phyloP scores from a whole-genome alignment of 2,329 filamentous ascomycete species.

The Botryotinia convoluta region DNA sequence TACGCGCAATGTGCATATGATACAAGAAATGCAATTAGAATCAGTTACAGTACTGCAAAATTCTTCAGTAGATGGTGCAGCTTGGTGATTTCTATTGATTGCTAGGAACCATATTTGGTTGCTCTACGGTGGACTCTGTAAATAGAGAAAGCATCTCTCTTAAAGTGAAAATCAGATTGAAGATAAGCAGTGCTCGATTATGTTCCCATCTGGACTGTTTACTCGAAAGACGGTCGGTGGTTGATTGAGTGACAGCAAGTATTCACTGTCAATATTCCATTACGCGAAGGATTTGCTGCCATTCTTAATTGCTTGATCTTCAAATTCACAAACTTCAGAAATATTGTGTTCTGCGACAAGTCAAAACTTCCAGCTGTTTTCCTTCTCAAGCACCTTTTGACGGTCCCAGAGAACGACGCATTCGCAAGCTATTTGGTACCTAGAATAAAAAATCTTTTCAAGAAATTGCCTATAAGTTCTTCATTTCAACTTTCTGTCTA shows the following conservation, averaged over 20 bases:
- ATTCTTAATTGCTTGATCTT: not conserved
- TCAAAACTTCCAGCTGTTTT: not conserved
- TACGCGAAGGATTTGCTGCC: not conserved
- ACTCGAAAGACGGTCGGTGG: not conserved
- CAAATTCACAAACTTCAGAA: not conserved
- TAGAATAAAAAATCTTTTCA: not conserved
- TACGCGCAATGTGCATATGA: not conserved
- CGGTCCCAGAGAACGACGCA: not conserved
- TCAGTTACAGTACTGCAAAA: not conserved
- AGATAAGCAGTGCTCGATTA: not conserved
- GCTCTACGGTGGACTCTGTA: not conserved
- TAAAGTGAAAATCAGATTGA: not conserved
- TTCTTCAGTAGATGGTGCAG: not conserved
- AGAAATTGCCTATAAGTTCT: not conserved
- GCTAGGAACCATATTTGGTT: not conserved
- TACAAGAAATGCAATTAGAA: not conserved
- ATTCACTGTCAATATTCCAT: conserved; percentile 1
- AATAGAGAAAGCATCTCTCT: not conserved
- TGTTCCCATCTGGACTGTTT: not conserved
- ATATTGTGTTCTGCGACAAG: not conserved
- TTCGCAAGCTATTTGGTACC: not conserved
- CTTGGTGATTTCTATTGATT: not conserved
- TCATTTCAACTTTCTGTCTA: not conserved
- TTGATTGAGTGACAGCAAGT: not conserved
- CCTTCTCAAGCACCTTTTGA: not conserved